These are phyloP conservation scores for Plasmodium vivax DNA, from an alignment of 169 alveolate species.

Conservation along the genomic window DNA sequence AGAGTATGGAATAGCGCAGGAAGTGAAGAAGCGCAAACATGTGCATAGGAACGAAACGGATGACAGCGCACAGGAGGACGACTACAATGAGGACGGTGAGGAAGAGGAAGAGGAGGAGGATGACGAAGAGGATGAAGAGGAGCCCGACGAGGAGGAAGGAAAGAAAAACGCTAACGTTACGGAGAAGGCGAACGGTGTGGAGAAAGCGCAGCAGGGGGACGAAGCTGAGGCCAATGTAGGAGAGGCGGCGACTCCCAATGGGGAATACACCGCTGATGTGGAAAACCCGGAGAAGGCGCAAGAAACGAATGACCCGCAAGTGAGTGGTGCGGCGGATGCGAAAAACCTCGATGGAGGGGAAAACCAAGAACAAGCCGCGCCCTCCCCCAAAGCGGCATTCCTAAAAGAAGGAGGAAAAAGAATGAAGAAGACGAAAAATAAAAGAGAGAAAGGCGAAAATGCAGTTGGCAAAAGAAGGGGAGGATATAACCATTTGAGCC, in stretches of 20 bases:
- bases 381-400: neutral
- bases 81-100: slow-evolving; percentile 3
- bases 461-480: slow-evolving; percentile 18
- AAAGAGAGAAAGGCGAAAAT: slow-evolving; percentile 18
- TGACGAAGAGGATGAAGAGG: neutral
- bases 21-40: neutral
- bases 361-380: neutral
- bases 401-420: slow-evolving; percentile 15
- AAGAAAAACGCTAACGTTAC: neutral
- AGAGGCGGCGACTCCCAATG: neutral
- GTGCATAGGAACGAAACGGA: slow-evolving; percentile 2
- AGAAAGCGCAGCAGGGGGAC: neutral
- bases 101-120: slow-evolving; percentile 30
- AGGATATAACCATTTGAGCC: neutral
- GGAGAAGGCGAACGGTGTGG: neutral
- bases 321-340: neutral
- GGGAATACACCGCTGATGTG: neutral
- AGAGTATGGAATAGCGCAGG: slow-evolving; percentile 52
- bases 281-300: neutral
- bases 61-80: slow-evolving; percentile 20
- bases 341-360: neutral
- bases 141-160: neutral
- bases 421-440: slow-evolving; percentile 27
- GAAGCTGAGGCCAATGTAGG: neutral
- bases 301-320: neutral